phyloP scores from a whole-genome alignment of 345 rosid species.

The Boechera divaricarpa region DNA sequence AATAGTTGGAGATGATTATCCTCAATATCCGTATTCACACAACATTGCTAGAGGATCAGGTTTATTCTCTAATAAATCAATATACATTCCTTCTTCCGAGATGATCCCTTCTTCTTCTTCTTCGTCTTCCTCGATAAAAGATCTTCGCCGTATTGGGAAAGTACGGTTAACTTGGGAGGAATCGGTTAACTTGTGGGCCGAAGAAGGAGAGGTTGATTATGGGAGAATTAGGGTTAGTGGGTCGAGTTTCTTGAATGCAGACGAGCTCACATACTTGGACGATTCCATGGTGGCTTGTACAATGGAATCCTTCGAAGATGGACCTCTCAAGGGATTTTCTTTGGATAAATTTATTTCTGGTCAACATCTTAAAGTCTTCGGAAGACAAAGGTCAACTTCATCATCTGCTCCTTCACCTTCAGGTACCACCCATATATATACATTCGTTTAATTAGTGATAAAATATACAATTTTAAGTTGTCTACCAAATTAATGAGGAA shows the following conservation, averaged over 20 bases:
- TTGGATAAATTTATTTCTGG: slow-evolving; percentile 85
- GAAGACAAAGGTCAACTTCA: slow-evolving; percentile 68
- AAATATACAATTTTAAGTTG: background rate
- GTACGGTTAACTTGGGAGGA: slow-evolving; percentile 97
- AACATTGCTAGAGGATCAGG: slow-evolving; percentile 34
- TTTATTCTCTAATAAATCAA: slow-evolving; percentile 33
- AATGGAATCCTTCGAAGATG: slow-evolving; percentile 88
- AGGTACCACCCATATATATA: slow-evolving; percentile 49
- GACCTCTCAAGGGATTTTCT: slow-evolving; percentile 78
- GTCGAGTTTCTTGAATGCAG: slow-evolving; percentile 83
- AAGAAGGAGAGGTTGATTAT: slow-evolving; percentile 81
- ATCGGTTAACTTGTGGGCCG: slow-evolving; percentile 93
- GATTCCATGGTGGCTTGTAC: slow-evolving; percentile 85
- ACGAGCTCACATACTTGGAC: slow-evolving; percentile 83
- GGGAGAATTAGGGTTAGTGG: slow-evolving; percentile 86
- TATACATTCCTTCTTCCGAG: slow-evolving; percentile 45
- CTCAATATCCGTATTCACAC: slow-evolving; percentile 35
- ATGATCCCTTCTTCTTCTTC: slow-evolving; percentile 42
- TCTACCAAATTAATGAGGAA: background rate
- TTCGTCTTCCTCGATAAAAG: slow-evolving; percentile 55
- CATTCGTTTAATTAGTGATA: slow-evolving; percentile 1
- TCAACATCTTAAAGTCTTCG: slow-evolving; percentile 90
- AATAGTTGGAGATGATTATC: slow-evolving; percentile 53
- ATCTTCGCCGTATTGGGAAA: slow-evolving; percentile 88
- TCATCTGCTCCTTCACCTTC: slow-evolving; percentile 53